Conservation (phyloP, 257 asterid species). For the Nicotiana benthamiana region DNA sequence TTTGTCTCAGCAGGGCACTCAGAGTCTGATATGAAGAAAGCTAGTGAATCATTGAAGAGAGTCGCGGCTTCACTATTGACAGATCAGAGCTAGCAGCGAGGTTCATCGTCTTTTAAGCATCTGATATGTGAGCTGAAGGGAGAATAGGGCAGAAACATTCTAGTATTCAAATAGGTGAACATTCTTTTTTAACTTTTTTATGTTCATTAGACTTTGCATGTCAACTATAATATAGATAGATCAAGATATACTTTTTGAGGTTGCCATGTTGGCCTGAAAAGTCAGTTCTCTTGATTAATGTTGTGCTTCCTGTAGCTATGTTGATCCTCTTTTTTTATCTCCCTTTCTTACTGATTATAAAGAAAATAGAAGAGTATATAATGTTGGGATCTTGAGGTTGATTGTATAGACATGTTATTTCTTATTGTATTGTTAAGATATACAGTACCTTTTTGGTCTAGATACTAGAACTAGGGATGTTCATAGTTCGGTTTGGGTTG, state of each 20-base stretch:
- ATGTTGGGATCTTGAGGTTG: background rate
- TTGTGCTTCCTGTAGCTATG: background rate
- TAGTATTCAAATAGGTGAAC: background rate
- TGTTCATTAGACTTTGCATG: background rate
- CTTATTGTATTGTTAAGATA: background rate
- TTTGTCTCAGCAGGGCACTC: constrained; percentile 75
- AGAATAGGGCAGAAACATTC: background rate
- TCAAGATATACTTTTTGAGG: background rate
- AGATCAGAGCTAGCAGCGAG: constrained; percentile 19
- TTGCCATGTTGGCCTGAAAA: background rate
- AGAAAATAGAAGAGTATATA: background rate
- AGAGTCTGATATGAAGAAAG: constrained; percentile 56
- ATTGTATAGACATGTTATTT: background rate
- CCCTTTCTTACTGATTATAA: background rate
- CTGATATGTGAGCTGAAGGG: background rate
- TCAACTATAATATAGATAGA: background rate
- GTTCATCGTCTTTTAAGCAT: background rate
- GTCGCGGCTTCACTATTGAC: constrained; percentile 31
- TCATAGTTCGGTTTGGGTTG: too few species aligned
- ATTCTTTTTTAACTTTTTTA: background rate
- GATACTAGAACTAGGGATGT: background rate
- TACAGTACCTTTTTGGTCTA: background rate
- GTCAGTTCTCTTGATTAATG: background rate
- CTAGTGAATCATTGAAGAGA: constrained; percentile 56
- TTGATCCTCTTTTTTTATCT: background rate